These are phyloP conservation scores for barley (Hordeum vulgare) DNA, from an alignment of 176 grass and related monocot genomes.

Conservation along the genomic window MorexV3_pseudomolecules_assembly NC_058519.1:134531217-134531716, in stretches of 20 bases:
- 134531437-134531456: neutral
- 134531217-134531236: neutral
- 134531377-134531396: neutral
- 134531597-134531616: neutral
- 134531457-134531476: neutral
- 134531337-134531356: neutral
- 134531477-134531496: neutral
- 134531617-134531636: neutral
- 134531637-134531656: neutral
- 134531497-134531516: neutral
- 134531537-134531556: neutral
- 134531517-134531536: neutral
- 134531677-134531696: neutral
- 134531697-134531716: neutral
- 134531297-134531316: neutral
- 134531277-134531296: neutral
- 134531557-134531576: neutral
- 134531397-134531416: neutral
- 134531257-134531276: neutral
- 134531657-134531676: neutral
- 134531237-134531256: neutral
- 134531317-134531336: neutral
- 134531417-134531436: neutral
- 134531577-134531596: neutral
- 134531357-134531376: neutral